Base-by-base conservation (phyloP, 2,329 filamentous ascomycete species). In the Colletotrichum siamense region DNA sequence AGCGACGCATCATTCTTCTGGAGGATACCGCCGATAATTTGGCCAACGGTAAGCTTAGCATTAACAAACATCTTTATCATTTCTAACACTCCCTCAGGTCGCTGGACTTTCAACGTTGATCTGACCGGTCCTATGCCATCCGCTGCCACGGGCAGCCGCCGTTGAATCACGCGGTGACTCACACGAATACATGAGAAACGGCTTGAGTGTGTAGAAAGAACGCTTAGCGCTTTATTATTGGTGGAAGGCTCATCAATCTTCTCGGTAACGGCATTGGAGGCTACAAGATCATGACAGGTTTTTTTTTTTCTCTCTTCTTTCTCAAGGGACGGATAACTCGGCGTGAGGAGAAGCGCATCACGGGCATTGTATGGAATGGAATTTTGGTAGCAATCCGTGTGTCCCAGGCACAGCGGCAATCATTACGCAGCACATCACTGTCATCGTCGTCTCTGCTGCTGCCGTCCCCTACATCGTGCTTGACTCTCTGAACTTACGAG, bases 11-110 rank as follows among this genome's bases (percentile, higher is more conserved):
- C 28, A 98, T 99, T 78, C 85, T 99, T 12, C 89, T 99, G 24
- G 95, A 96, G 71, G 95, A 98, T 81, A 99, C 97, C 3, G 97
- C 97, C 1, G 94, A 98, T 79, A 98, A 98, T 81, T 88, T 99
- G 69, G 96, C 95, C 80, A 93, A 95, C 83, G 94, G 96, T 97
- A 89, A 49, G 78, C 6, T 73, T 22, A 5, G 9, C 26, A 8
- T 16, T 34, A 13, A 85, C 91, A 89, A 13, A 18, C 34, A 32
- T 44, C 6, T 30, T 65, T 15, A 24, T 24, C 18, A 77, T 82
- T 86, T 70, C 85, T 80, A 59, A 34, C 15, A 10, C 13, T 18
- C 22, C 3, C n/a, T 4, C 69, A 89, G 88, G 86, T 24, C 84
- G 85, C 77, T 89, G 88, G 88, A 84, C 84, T 6, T 89, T 89